These are phyloP conservation scores for Musa beccarii DNA, from an alignment of 176 grass and related monocot species.

Conservation along the genomic window DNA sequence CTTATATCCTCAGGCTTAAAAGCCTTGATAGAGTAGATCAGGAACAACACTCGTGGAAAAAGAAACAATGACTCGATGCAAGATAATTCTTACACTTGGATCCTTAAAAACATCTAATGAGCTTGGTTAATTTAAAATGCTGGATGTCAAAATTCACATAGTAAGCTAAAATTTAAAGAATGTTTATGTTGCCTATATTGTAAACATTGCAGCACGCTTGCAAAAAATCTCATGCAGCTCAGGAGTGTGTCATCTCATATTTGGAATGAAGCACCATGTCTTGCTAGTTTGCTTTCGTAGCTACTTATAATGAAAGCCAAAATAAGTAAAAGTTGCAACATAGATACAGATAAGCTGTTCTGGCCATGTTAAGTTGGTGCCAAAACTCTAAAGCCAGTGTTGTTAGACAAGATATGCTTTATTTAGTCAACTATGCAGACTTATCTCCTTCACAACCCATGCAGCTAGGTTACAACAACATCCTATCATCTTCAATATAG, in stretches of 20 bases:
- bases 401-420: no score
- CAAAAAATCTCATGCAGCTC: no score
- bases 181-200: not conserved
- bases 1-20: not conserved
- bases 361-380: not conserved
- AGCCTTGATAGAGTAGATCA: not conserved
- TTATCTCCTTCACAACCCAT: no score
- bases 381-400: slow-evolving; percentile 7
- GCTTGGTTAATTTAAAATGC: not conserved
- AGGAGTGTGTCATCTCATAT: no score
- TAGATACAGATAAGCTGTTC: not conserved
- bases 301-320: no score
- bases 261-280: no score
- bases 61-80: not conserved
- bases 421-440: no score
- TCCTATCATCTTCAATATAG: no score
- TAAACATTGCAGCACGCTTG: not conserved
- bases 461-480: no score
- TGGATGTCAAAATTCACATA: not conserved
- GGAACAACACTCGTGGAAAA: not conserved
- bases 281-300: no score
- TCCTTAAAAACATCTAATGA: not conserved
- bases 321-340: no score
- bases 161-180: slow-evolving; percentile 42
- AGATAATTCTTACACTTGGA: not conserved